These are phyloP conservation scores for Xylaria sp. DNA, from an alignment of 2,329 filamentous ascomycete species.

Conservation along the genomic window DNA sequence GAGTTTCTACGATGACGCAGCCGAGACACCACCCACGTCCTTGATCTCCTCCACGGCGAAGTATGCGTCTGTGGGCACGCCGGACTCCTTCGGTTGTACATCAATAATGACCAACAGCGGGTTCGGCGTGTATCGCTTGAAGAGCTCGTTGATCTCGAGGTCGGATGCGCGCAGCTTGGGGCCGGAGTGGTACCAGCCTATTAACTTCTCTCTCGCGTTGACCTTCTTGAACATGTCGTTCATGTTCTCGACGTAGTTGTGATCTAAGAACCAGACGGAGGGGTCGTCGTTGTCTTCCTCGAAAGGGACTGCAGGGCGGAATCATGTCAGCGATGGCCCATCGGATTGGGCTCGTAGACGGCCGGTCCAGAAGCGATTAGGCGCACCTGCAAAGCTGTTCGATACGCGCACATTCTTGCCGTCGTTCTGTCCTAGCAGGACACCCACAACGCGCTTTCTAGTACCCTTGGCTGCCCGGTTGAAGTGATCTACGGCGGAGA, in stretches of 20 bases:
- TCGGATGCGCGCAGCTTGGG: conserved; percentile 96
- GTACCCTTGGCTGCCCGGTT: conserved; percentile 90
- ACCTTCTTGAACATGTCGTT: conserved; percentile 99
- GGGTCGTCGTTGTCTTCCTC: conserved; percentile 99
- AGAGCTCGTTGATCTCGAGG: conserved; percentile 98
- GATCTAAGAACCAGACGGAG: conserved; percentile 98
- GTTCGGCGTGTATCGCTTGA: conserved; percentile 98
- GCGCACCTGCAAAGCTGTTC: conserved; percentile 94
- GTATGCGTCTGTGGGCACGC: conserved; percentile 97
- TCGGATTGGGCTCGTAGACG: neutral
- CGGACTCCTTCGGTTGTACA: conserved; percentile 96
- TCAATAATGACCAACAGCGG: conserved; percentile 97
- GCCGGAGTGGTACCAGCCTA: conserved; percentile 99
- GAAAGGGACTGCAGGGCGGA: conserved; percentile 73
- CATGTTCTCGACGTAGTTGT: conserved; percentile 99
- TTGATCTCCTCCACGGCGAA: conserved; percentile 99
- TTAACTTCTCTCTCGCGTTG: conserved; percentile 97
- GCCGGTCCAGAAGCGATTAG: conserved; percentile 3
- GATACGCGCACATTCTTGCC: conserved; percentile 95
- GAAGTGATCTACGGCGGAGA: conserved; percentile 98
- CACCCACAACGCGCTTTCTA: conserved; percentile 85
- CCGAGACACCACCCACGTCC: conserved; percentile 69
- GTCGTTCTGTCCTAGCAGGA: conserved; percentile 92
- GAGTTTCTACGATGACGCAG: neutral
- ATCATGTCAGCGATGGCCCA: conserved; percentile 18